phyloP scores from a whole-genome alignment of 1,284 basidiomycete species.

The Sporisorium graminicola region DNA sequence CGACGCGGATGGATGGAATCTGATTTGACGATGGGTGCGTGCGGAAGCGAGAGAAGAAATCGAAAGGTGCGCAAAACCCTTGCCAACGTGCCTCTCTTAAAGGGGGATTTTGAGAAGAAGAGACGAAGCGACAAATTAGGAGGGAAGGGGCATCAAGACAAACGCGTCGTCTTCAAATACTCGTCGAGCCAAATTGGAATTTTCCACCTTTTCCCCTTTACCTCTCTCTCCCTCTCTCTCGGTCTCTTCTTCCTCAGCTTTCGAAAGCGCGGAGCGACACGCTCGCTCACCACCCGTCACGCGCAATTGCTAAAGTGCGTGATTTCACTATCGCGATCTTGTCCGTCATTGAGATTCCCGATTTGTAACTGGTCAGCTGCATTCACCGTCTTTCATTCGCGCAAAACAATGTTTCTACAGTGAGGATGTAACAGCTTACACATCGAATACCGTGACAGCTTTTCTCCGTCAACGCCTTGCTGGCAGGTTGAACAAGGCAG shows the following conservation, averaged over 20 bases:
- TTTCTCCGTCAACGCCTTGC: no score
- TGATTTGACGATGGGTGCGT: background rate
- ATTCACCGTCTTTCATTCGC: background rate
- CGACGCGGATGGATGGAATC: slow-evolving; percentile 17
- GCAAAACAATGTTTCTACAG: no score
- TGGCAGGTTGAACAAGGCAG: no score
- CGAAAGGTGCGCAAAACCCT: no score
- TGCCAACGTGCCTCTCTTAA: slow-evolving; percentile 25
- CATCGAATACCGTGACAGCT: no score
- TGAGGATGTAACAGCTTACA: no score
- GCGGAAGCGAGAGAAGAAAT: slow-evolving; percentile 1
- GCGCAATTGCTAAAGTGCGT: background rate
- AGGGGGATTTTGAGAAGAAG: slow-evolving; percentile 1
- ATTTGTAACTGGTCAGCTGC: background rate
- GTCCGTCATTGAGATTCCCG: no score
- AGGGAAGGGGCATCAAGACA: slow-evolving; percentile 25
- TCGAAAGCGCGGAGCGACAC: slow-evolving; percentile 1
- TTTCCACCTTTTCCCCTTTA: slow-evolving; percentile 1
- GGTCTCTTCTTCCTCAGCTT: background rate
- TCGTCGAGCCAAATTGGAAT: background rate
- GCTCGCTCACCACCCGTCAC: background rate
- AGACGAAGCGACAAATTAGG: slow-evolving; percentile 26
- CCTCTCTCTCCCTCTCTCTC: background rate
- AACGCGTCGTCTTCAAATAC: slow-evolving; percentile 50
- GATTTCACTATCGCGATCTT: no score